Evolutionary conservation across 768 basidiomycete genomes (phyloP), one percentile per base, ranked within the genome.

Genomic region (Boletus subparvulus): DNA sequence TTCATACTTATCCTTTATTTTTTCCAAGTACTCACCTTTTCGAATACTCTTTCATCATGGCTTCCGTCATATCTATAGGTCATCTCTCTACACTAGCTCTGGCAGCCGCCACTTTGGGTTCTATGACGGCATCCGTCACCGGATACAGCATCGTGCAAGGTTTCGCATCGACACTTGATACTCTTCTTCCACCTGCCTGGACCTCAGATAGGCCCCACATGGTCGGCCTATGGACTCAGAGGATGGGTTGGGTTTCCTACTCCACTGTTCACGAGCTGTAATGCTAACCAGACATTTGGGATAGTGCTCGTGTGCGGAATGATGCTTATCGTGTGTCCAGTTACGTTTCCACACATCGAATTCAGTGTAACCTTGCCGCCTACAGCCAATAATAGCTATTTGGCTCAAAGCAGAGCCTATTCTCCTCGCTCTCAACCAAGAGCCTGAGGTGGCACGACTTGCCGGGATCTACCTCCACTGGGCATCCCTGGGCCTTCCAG

Each of bases 111-210:
- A 87, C 83, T 19, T 73, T 90, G 12, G 87, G 83, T 3, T 85
- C 83, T 12, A 88, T 90, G 86, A 88, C 87, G 0, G 85, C 84
- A 19, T 83, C 80, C 50, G 84, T 87, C 12, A 69, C 70, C 2
- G 70, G 70, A 30, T 69, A 77, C 46, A 89, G 86, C 60, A 86
- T 96, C 52, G 75, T 94, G 7, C 88, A 89, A 61, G 93, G 93
- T 19, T 83, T 96, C 52, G 77, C 84, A 9, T 90, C 88, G 47
- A 86, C 92, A 0, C 83, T 99, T 19, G 97, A 99, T 70, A 95
- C 95, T 0, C 81, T 99, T 64, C 83, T 98, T 10, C 96, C 97
- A 1, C 85, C 92, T 39, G 94, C 96, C 16, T 99, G 92, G 94
- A 95, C 97, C 0, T 94, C 93, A 4, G 68, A 85, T 1, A 85